Conservation (phyloP, 2,329 filamentous ascomycete species). For the Verticillium alfalfae region DNA sequence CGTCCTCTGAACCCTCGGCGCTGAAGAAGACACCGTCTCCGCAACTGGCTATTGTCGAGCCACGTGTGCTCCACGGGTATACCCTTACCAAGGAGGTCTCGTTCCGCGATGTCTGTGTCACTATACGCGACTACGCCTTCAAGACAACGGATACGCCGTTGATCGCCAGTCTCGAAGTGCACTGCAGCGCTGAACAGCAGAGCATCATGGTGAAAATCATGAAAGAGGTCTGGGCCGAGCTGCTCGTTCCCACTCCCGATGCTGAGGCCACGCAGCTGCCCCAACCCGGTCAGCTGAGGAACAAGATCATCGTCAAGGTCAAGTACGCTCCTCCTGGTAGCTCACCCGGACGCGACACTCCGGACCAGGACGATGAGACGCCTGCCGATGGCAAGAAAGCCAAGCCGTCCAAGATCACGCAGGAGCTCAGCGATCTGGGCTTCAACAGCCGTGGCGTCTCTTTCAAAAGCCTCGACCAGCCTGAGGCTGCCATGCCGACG, state of each 20-base stretch:
- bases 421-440: slow-evolving; percentile 68
- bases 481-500: slow-evolving; percentile 59
- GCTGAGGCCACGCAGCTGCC: slow-evolving; percentile 50
- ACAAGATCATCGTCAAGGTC: slow-evolving; percentile 81
- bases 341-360: slow-evolving; percentile 25
- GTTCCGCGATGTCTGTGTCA: slow-evolving; percentile 78
- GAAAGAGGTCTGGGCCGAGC: slow-evolving; percentile 71
- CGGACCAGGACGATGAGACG: slow-evolving; percentile 27
- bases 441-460: slow-evolving; percentile 80
- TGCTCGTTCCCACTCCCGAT: slow-evolving; percentile 56
- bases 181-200: slow-evolving; percentile 76
- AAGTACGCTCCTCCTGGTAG: slow-evolving; percentile 54
- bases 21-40: slow-evolving; percentile 8
- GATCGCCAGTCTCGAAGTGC: slow-evolving; percentile 93
- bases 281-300: slow-evolving; percentile 61
- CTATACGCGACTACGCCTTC: slow-evolving; percentile 77
- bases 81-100: slow-evolving; percentile 85
- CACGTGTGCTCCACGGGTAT: slow-evolving; percentile 79
- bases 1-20: background rate
- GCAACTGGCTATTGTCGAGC: slow-evolving; percentile 48
- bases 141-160: slow-evolving; percentile 69
- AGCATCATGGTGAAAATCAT: slow-evolving; percentile 90
- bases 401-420: slow-evolving; percentile 62
- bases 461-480: slow-evolving; percentile 73
- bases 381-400: slow-evolving; percentile 31